phyloP scores from a whole-genome alignment of 768 basidiomycete genomes.

The Hortiboletus campestris region DNA sequence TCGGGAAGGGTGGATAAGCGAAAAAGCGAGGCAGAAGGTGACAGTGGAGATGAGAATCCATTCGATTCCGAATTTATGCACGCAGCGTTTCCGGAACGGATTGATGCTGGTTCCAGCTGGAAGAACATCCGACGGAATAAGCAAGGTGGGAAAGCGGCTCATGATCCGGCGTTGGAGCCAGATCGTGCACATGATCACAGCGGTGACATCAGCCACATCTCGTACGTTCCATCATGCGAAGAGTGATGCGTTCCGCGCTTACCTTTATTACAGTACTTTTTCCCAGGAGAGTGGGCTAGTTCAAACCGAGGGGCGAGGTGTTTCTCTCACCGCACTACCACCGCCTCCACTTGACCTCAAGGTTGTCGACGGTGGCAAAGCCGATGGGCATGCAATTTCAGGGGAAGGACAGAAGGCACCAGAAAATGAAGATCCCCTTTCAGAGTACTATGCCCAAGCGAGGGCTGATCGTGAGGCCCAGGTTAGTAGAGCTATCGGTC shows the following conservation, averaged over 20 bases:
- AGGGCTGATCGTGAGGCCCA: constrained; percentile 44
- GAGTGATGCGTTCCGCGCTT: constrained; percentile 7
- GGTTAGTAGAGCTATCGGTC: constrained; percentile 29
- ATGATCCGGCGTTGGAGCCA: background rate
- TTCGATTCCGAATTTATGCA: constrained; percentile 43
- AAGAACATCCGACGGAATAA: constrained; percentile 10
- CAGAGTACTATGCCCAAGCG: constrained; percentile 62
- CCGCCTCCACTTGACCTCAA: constrained; percentile 24
- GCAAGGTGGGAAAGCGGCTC: background rate
- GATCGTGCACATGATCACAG: constrained; percentile 7
- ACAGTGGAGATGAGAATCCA: constrained; percentile 1
- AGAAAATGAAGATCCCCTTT: constrained; percentile 50
- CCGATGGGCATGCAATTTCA: background rate
- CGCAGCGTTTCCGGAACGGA: constrained; percentile 48
- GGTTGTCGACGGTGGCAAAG: background rate
- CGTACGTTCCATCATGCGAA: constrained; percentile 36
- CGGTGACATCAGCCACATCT: constrained; percentile 45
- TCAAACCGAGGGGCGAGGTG: background rate
- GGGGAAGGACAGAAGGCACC: background rate
- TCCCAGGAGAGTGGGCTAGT: constrained; percentile 30
- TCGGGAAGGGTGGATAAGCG: constrained; percentile 11
- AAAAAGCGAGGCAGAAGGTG: constrained; percentile 4
- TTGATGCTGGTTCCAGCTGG: constrained; percentile 41
- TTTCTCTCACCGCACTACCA: constrained; percentile 21
- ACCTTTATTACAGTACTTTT: constrained; percentile 33